A percentile compares a stretch with the other conserved stretches of the same genome.
phyloP scores from a whole-genome alignment of 2,329 filamentous ascomycete genomes.

The Fusarium napiforme region DNA sequence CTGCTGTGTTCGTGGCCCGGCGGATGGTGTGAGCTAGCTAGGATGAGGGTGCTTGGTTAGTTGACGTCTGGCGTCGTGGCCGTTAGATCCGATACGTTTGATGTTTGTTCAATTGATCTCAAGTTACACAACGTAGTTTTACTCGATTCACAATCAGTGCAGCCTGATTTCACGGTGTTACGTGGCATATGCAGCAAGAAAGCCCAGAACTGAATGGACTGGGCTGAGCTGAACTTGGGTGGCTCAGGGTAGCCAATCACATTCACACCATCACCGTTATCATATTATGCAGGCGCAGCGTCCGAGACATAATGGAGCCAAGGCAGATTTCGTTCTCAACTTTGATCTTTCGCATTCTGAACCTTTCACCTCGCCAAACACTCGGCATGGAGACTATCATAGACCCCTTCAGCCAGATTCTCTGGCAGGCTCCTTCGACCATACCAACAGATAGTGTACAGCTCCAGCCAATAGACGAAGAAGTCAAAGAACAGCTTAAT shows the following conservation, averaged over 20 bases:
- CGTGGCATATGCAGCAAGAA: neutral
- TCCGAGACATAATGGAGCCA: neutral
- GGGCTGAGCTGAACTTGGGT: neutral
- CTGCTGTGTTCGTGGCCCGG: fast-evolving
- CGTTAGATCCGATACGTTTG: neutral
- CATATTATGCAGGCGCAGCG: neutral
- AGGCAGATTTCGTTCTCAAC: neutral
- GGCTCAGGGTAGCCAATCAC: neutral
- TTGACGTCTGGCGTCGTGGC: neutral
- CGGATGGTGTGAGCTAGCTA: fast-evolving
- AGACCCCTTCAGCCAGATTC: neutral
- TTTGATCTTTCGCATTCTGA: fast-evolving
- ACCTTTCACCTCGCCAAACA: fast-evolving
- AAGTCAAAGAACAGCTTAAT: neutral
- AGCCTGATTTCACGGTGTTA: neutral
- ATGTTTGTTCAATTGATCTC: fast-evolving
- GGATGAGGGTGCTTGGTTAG: fast-evolving
- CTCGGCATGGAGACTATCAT: neutral
- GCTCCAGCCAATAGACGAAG: fast-evolving
- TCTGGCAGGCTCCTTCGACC: neutral
- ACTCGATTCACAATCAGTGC: neutral
- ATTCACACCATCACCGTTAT: fast-evolving
- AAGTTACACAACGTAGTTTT: neutral
- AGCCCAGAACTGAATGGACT: neutral
- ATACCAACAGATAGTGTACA: fast-evolving